These are phyloP conservation scores for Lepraria neglecta DNA, from an alignment of 495 filamentous ascomycete species.

Conservation along the genomic window DNA sequence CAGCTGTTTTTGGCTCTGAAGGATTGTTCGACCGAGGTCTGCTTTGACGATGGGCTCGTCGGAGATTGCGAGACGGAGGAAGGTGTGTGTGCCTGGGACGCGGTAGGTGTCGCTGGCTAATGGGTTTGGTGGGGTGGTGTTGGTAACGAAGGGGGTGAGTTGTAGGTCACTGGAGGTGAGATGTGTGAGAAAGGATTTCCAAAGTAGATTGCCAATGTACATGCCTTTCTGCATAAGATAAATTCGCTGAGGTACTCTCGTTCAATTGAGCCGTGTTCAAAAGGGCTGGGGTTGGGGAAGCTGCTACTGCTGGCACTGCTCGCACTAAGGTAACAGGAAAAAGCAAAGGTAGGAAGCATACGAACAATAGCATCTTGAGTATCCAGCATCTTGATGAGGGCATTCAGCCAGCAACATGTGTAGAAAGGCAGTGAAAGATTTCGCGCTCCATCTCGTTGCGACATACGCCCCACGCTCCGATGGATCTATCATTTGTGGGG, in stretches of 20 bases:
- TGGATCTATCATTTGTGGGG: neutral
- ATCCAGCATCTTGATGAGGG: neutral
- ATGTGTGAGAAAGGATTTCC: neutral
- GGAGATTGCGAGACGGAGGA: neutral
- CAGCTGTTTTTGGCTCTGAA: neutral
- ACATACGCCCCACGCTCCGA: neutral
- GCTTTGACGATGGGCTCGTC: neutral
- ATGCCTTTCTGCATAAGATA: neutral
- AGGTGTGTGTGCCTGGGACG: conserved; percentile 5
- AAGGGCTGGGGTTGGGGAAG: neutral
- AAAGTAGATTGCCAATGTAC: neutral
- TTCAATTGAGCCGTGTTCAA: neutral
- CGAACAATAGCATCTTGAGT: neutral
- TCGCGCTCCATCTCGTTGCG: neutral
- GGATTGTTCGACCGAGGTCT: neutral
- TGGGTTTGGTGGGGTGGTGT: neutral
- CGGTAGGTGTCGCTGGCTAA: neutral
- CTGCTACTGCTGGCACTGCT: neutral
- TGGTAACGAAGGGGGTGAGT: neutral
- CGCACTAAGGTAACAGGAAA: neutral
- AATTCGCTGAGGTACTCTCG: neutral
- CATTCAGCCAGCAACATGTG: too few species aligned
- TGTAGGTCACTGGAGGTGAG: neutral
- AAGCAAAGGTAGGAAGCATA: neutral
- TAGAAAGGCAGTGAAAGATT: too few species aligned